phyloP scores from a whole-genome alignment of 208 protist species.

The Acanthamoeba quina region DNA sequence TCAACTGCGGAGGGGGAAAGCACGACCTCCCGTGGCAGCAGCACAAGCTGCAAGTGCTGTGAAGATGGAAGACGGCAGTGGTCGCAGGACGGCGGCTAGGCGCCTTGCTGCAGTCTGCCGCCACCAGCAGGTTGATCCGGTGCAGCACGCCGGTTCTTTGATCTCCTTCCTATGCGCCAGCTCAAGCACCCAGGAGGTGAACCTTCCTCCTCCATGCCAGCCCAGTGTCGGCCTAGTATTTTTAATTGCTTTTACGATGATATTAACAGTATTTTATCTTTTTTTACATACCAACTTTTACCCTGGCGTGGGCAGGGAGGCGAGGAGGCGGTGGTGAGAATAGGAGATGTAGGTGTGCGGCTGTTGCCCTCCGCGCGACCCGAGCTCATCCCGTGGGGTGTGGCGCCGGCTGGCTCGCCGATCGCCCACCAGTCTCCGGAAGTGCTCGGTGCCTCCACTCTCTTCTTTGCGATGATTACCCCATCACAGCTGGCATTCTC shows the following conservation, averaged over 20 bases:
- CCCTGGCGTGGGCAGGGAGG: not conserved
- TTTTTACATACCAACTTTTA: not conserved
- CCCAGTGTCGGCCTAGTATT: too few relatives aligned
- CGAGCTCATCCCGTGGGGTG: slow-evolving; percentile 59
- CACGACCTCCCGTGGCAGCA: not conserved
- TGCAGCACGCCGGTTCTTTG: not conserved
- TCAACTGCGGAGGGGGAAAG: not conserved
- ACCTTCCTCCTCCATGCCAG: too few relatives aligned
- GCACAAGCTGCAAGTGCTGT: not conserved
- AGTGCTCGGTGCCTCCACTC: slow-evolving; percentile 44
- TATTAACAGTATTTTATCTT: not conserved
- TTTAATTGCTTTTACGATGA: too few relatives aligned
- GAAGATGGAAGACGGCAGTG: not conserved
- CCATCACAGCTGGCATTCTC: not conserved
- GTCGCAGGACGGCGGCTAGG: not conserved
- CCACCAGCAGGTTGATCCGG: not conserved
- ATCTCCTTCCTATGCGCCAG: not conserved
- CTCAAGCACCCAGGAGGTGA: not conserved
- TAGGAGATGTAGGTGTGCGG: slow-evolving; percentile 41
- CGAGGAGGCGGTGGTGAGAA: not conserved
- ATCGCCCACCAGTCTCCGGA: slow-evolving; percentile 51
- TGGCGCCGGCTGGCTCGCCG: slow-evolving; percentile 64
- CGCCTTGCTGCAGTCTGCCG: not conserved
- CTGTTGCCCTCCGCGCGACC: slow-evolving; percentile 6
- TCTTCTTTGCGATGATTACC: not conserved